Evolutionary conservation across 1,139 yeast genomes (phyloP), one percentile per base, ranked within the genome.

Genomic region (Taphrina sp.): DNA sequence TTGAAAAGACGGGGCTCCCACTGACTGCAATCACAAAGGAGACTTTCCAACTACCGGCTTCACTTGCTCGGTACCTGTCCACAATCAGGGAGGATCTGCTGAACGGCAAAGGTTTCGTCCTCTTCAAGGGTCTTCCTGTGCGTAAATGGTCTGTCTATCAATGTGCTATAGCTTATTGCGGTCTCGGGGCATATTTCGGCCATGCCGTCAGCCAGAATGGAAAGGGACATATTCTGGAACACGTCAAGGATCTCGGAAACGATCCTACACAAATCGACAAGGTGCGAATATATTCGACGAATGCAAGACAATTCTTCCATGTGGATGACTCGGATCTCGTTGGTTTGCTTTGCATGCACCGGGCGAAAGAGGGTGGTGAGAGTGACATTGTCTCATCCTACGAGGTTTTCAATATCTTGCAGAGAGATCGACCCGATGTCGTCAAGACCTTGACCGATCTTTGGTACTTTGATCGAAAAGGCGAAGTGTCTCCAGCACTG

Each of bases 401-500:
- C 8, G 41, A 38, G 20, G 54, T 47, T n/a, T 47, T 20, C 45
- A 47, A 47, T 17, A 33, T 39, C 14, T 46, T 47, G 8, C 54
- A 47, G 19, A 24, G 20, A n/a, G 38, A 26, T 16, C 45, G 54
- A 3, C 54, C 54, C 8, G 54, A 47, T 20, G 54, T 47, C 37
- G 54, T 47, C 16, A 37, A 31, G 20, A 47, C 54, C 5, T 31
- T 47, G 24, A 47, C 54, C 5, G 38, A 47, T 5, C 17, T 17
- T 14, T 47, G 54, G 54, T 38, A 20, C 29, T 47, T 39, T 20
- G 54, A 47, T 31, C 45, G 54, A n/a, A 47, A 47, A 19, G 54
- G 54, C 29, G 54, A 47, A 31, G 38, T 38, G 29, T 38, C 46
- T 4, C 37, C 12, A 22, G 23, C 29, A 12, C 38, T 43, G 28